Conservation (phyloP, 2,329 filamentous ascomycete genomes). For the Zasmidium angulare region DNA sequence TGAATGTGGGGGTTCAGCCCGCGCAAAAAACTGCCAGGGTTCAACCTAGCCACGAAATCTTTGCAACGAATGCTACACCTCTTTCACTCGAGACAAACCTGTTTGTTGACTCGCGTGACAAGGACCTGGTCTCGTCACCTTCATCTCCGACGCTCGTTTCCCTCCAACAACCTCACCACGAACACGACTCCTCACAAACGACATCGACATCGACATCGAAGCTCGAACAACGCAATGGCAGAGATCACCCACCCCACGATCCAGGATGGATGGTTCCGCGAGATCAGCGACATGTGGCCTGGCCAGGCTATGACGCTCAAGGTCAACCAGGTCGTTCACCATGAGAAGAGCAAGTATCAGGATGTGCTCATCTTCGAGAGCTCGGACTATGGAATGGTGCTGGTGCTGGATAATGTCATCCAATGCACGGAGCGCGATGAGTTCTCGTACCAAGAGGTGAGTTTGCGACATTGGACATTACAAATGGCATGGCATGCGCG, state of each 20-base stretch:
- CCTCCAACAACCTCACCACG: background rate
- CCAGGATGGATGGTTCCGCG: slow-evolving; percentile 99
- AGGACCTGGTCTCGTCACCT: background rate
- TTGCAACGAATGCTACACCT: background rate
- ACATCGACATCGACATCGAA: slow-evolving; percentile 20
- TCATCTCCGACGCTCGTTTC: background rate
- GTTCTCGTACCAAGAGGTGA: slow-evolving; percentile 83
- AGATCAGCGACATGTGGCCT: slow-evolving; percentile 98
- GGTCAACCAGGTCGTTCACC: slow-evolving; percentile 96
- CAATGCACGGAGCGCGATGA: slow-evolving; percentile 98
- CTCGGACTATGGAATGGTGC: slow-evolving; percentile 90
- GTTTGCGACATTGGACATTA: background rate
- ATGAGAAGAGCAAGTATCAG: slow-evolving; percentile 99
- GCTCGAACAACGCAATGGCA: slow-evolving; percentile 51
- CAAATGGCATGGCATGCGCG: background rate
- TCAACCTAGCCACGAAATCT: background rate
- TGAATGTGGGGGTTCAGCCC: too few relatives aligned
- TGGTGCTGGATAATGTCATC: slow-evolving; percentile 98
- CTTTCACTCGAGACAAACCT: background rate
- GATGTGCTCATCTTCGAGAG: slow-evolving; percentile 99
- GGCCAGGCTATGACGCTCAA: slow-evolving; percentile 98
- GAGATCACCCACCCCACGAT: slow-evolving; percentile 75
- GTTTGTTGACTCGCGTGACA: background rate
- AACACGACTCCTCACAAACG: too few relatives aligned
- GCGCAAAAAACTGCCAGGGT: background rate